phyloP scores from a whole-genome alignment of 2,329 filamentous ascomycete species.

The Fusarium sarcochroum region DNA sequence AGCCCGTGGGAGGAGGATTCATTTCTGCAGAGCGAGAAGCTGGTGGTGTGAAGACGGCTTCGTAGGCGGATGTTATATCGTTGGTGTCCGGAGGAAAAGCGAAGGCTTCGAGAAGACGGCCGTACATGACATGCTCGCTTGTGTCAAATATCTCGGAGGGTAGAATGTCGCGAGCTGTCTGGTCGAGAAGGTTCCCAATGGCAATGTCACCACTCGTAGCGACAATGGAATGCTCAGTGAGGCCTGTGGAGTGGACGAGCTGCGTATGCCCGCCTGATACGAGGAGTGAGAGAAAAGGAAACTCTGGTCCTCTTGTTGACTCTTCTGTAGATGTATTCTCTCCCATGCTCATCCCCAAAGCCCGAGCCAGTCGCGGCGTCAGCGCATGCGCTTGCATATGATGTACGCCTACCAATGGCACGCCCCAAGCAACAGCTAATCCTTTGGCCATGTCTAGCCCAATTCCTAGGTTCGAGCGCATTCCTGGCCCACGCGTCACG shows the following conservation, averaged over 20 bases:
- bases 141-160: conserved; percentile 70
- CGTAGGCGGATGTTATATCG: conserved; percentile 45
- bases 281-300: conserved; percentile 90
- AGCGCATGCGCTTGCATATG: conserved; percentile 98
- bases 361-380: conserved; percentile 82
- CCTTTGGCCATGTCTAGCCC: conserved; percentile 91
- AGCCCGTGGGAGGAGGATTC: conserved; percentile 55
- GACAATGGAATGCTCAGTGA: conserved; percentile 80
- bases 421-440: conserved; percentile 83
- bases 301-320: conserved; percentile 63
- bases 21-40: conserved; percentile 71
- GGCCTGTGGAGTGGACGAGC: conserved; percentile 79
- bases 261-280: conserved; percentile 94
- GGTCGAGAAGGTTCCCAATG: conserved; percentile 92
- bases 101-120: conserved; percentile 81
- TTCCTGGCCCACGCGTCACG: conserved; percentile 91
- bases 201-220: conserved; percentile 84
- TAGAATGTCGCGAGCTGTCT: conserved; percentile 82
- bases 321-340: conserved; percentile 5
- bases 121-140: conserved; percentile 81
- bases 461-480: conserved; percentile 81
- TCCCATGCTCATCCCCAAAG: conserved; percentile 61
- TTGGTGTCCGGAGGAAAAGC: conserved; percentile 69
- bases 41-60: conserved; percentile 70
- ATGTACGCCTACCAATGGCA: conserved; percentile 88